These are phyloP conservation scores for Punica granatum DNA, from an alignment of 345 rosid genomes.

Conservation along the genomic window DNA sequence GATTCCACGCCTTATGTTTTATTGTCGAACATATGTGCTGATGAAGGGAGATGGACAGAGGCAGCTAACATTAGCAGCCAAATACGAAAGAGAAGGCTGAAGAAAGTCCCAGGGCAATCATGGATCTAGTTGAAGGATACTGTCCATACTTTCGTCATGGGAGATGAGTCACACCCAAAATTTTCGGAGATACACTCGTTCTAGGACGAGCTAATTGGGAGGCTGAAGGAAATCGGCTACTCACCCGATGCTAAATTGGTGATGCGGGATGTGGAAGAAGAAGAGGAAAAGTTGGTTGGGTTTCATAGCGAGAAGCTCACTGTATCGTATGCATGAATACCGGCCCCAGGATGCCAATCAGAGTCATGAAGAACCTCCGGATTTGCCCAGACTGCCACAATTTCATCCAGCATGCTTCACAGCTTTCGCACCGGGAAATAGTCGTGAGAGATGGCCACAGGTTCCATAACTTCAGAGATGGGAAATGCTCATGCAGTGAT, in stretches of 20 bases:
- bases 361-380: conserved; percentile 31
- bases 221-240: conserved; percentile 31
- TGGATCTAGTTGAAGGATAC: conserved; percentile 40
- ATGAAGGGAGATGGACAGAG: conserved; percentile 32
- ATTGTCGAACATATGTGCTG: conserved; percentile 30
- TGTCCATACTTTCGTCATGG: conserved; percentile 25
- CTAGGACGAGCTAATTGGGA: conserved; percentile 25
- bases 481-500: conserved; percentile 36
- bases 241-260: conserved; percentile 17
- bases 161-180: conserved; percentile 32
- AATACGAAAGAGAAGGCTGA: conserved; percentile 32
- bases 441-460: conserved; percentile 28
- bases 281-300: conserved; percentile 29
- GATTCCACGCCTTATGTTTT: conserved; percentile 40
- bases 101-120: conserved; percentile 42
- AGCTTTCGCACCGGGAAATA: conserved; percentile 28
- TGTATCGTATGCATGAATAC: conserved; percentile 26
- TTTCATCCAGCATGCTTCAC: conserved; percentile 27
- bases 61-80: conserved; percentile 28
- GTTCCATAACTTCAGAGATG: conserved; percentile 35
- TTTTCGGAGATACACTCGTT: conserved; percentile 16
- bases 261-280: conserved; percentile 37
- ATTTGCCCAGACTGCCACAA: conserved; percentile 38
- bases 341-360: conserved; percentile 18
- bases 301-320: conserved; percentile 41